These are phyloP conservation scores for Colletotrichum costaricense DNA, from an alignment of 2,329 filamentous ascomycete species.

Conservation along the genomic window DNA sequence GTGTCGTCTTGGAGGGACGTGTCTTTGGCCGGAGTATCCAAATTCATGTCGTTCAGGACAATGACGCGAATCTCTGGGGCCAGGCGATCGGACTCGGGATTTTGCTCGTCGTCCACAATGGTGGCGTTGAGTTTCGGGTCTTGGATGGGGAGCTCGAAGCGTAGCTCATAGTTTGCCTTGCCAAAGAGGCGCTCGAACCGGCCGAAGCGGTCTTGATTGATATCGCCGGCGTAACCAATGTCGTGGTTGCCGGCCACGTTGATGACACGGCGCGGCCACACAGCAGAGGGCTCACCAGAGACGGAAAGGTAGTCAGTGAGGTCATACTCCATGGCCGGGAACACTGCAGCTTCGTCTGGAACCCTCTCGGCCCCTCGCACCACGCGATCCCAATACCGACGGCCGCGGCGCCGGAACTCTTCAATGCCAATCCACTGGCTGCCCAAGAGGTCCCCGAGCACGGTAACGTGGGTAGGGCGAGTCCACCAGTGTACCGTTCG, in stretches of 20 bases:
- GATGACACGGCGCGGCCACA: conserved; percentile 83
- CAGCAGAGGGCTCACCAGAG: conserved; percentile 46
- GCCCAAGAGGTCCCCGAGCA: conserved; percentile 90
- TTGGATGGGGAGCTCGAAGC: conserved; percentile 70
- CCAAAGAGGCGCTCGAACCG: conserved; percentile 90
- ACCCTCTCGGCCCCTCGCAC: conserved; percentile 78
- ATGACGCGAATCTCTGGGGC: conserved; percentile 82
- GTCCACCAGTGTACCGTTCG: conserved; percentile 86
- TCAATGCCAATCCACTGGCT: conserved; percentile 93
- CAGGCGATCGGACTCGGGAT: conserved; percentile 60
- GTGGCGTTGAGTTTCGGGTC: conserved; percentile 52
- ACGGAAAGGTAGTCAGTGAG: conserved; percentile 61
- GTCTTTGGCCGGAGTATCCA: conserved; percentile 83
- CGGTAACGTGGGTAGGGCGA: conserved; percentile 84
- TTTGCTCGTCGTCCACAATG: conserved; percentile 53
- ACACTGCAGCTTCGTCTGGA: conserved; percentile 62
- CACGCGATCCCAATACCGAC: conserved; percentile 83
- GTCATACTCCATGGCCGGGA: conserved; percentile 61
- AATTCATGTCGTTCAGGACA: conserved; percentile 91
- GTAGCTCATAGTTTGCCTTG: conserved; percentile 89
- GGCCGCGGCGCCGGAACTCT: conserved; percentile 81
- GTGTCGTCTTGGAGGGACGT: conserved; percentile 77
- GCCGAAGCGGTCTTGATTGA: conserved; percentile 78
- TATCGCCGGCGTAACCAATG: conserved; percentile 93
- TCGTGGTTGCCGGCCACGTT: conserved; percentile 97